Evolutionary conservation across 179 eudicot genomes (phyloP).

Genomic region (Silene vulgaris): DNA sequence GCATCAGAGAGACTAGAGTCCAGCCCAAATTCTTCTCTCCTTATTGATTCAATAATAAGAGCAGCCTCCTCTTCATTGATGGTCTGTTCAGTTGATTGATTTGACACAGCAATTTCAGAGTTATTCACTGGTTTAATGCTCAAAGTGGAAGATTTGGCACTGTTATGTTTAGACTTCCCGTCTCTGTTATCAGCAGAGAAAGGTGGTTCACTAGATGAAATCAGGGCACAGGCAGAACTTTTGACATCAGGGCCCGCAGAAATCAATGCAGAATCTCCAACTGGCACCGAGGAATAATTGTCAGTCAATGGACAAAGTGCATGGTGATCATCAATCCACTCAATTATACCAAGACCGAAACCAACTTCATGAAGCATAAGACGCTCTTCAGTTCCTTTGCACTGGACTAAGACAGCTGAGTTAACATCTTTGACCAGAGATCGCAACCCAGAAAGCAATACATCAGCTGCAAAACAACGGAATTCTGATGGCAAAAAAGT

Average conservation of each 20-base stretch:
- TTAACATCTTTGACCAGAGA: conserved; percentile 58
- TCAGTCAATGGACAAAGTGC: conserved; percentile 36
- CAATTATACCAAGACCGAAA: conserved; percentile 64
- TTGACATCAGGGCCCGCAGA: conserved; percentile 25
- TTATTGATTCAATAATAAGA: conserved; percentile 63
- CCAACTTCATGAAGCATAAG: conserved; percentile 90
- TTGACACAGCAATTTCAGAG: conserved; percentile 13
- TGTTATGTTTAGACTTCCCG: conserved; percentile 20
- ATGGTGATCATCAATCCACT: conserved; percentile 79
- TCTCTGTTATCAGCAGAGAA: conserved; percentile 26
- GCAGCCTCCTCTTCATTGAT: conserved; percentile 41
- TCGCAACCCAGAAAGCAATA: conserved; percentile 70
- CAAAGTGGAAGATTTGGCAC: not conserved
- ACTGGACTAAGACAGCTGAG: conserved; percentile 51
- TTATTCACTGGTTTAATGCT: conserved; percentile 21
- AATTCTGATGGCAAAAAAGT: conserved; percentile 69
- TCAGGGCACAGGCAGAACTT: conserved; percentile 15
- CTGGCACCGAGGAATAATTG: conserved; percentile 22
- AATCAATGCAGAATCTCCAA: conserved; percentile 26
- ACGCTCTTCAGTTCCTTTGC: conserved; percentile 52
- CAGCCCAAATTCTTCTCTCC: conserved; percentile 86
- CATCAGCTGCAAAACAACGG: conserved; percentile 61
- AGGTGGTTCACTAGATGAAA: conserved; percentile 14
- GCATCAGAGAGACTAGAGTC: conserved; percentile 48
- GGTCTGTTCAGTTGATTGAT: conserved; percentile 20